phyloP scores from a whole-genome alignment of 1,139 yeast genomes.

The Hansenula sp. region DNA sequence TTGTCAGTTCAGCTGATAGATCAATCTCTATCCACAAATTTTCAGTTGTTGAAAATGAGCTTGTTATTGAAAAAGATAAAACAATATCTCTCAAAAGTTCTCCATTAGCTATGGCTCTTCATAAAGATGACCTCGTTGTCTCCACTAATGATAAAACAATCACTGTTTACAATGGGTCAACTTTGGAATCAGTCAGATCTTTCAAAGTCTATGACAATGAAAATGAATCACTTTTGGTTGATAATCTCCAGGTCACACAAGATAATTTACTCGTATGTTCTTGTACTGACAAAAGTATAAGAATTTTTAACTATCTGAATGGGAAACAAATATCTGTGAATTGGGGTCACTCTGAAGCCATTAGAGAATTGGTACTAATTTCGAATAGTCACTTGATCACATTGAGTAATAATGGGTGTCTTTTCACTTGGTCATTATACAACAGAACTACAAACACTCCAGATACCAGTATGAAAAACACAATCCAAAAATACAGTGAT shows the following conservation, averaged over 20 bases:
- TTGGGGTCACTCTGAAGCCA: constrained; percentile 67
- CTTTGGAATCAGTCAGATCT: constrained; percentile 32
- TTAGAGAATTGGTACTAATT: constrained; percentile 36
- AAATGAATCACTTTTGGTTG: constrained; percentile 40
- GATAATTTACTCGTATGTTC: constrained; percentile 37
- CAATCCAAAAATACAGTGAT: constrained; percentile 7
- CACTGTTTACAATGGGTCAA: constrained; percentile 32
- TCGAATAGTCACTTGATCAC: constrained; percentile 31
- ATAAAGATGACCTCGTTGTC: constrained; percentile 37
- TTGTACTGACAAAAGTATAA: constrained; percentile 53
- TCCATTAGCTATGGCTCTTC: constrained; percentile 34
- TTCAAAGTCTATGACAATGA: constrained; percentile 38
- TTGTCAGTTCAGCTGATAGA: constrained; percentile 57
- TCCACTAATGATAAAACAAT: constrained; percentile 52
- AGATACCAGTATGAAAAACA: constrained; percentile 3
- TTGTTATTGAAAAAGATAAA: constrained; percentile 33
- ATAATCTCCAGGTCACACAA: constrained; percentile 30
- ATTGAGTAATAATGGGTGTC: constrained; percentile 47
- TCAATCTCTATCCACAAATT: constrained; percentile 49
- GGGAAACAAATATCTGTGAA: constrained; percentile 45
- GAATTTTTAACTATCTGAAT: constrained; percentile 40
- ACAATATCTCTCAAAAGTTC: constrained; percentile 46
- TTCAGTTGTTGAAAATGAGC: constrained; percentile 16
- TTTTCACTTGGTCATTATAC: constrained; percentile 39
- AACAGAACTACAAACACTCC: neutral